These are phyloP conservation scores for Neurospora sp. DNA, from an alignment of 495 filamentous ascomycete species.

Conservation along the genomic window DNA sequence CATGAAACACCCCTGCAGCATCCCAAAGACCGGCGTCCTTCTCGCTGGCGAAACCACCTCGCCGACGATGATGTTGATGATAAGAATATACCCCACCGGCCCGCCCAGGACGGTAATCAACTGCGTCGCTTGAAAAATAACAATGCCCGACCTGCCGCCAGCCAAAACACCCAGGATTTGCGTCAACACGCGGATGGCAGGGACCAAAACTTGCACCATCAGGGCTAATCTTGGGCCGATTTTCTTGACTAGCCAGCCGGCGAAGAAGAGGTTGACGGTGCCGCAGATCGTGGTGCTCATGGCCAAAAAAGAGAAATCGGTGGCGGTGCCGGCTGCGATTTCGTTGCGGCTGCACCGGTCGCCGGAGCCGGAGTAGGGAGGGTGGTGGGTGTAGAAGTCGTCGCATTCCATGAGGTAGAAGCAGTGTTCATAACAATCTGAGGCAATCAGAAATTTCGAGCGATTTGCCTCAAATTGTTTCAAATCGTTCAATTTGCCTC, in stretches of 20 bases:
- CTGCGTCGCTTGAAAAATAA: conserved; percentile 47
- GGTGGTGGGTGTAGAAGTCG: conserved; percentile 39
- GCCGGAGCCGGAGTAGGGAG: conserved; percentile 17
- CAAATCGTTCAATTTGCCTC: too few relatives aligned
- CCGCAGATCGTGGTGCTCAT: conserved; percentile 41
- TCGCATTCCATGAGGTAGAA: conserved; percentile 51
- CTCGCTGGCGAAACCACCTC: conserved; percentile 39
- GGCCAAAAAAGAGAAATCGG: conserved; percentile 40
- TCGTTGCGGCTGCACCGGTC: conserved; percentile 37
- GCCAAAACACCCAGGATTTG: conserved; percentile 45
- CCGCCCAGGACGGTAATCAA: conserved; percentile 47
- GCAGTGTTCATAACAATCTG: too few relatives aligned
- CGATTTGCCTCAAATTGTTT: too few relatives aligned
- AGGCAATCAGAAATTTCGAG: too few relatives aligned
- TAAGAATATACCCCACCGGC: conserved; percentile 45
- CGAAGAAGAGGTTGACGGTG: conserved; percentile 46
- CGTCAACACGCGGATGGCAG: conserved; percentile 41
- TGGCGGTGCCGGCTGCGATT: conserved; percentile 47
- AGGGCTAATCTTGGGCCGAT: conserved; percentile 43
- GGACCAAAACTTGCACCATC: conserved; percentile 39
- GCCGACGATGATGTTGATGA: conserved; percentile 44
- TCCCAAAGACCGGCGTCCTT: conserved; percentile 43
- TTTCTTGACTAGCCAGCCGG: conserved; percentile 46
- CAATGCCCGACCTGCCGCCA: conserved; percentile 40
- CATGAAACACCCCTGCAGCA: conserved; percentile 45